Evolutionary conservation across 2,329 filamentous ascomycete genomes (phyloP).

Genomic region (Talaromyces sp.): DNA sequence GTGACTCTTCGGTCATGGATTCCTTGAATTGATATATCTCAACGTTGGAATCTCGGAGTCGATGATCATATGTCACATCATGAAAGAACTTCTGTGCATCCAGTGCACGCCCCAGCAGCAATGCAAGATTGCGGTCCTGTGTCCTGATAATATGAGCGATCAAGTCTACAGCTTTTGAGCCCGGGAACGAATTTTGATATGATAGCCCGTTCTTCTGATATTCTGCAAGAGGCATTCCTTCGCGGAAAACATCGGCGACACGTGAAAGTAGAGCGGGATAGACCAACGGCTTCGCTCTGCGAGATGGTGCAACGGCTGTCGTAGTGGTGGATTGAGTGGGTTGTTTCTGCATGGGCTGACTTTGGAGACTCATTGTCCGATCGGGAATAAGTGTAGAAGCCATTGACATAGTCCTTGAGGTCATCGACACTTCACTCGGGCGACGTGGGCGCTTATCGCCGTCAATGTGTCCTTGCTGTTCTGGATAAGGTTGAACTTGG

Average conservation of each 20-base stretch:
- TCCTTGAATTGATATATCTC: constrained; percentile 98
- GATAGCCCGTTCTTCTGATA: constrained; percentile 94
- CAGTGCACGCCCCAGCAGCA: constrained; percentile 82
- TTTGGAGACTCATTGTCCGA: constrained; percentile 54
- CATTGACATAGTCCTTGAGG: constrained; percentile 78
- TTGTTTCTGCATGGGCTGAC: constrained; percentile 46
- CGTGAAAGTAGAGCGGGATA: constrained; percentile 92
- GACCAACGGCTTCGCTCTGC: constrained; percentile 68
- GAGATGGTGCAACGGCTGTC: constrained; percentile 59
- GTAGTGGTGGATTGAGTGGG: constrained; percentile 50
- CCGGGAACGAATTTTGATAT: constrained; percentile 96
- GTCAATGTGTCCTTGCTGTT: constrained; percentile 53
- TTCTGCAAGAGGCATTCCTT: constrained; percentile 79
- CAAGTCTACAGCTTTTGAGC: constrained; percentile 90
- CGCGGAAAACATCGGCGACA: constrained; percentile 86
- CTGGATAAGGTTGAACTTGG: constrained; percentile 13
- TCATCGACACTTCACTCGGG: constrained; percentile 40
- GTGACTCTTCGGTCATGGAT: constrained; percentile 72
- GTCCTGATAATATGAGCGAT: constrained; percentile 96
- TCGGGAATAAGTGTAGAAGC: constrained; percentile 63
- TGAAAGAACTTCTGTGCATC: constrained; percentile 99
- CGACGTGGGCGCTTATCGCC: constrained; percentile 30
- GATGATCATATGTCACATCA: constrained; percentile 96
- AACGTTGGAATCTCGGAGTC: constrained; percentile 83
- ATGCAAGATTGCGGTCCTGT: constrained; percentile 86